Evolutionary conservation across 2,329 filamentous ascomycete species (phyloP).

Genomic region (Trichoderma oligosporum): DNA sequence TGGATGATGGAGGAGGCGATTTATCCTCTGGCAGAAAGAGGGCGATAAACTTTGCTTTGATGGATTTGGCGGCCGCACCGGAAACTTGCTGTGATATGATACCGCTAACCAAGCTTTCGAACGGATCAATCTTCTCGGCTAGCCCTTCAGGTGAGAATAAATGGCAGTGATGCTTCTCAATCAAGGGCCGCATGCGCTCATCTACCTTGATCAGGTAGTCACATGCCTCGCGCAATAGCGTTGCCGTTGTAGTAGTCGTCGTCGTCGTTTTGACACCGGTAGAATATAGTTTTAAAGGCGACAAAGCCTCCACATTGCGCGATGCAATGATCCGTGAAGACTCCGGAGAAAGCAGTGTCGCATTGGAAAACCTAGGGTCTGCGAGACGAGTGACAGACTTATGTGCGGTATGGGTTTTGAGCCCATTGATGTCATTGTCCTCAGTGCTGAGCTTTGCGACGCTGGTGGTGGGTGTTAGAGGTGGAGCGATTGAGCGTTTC

Average conservation of each 20-base stretch:
- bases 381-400: constrained; percentile 53
- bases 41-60: constrained; percentile 77
- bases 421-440: constrained; percentile 30
- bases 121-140: constrained; percentile 84
- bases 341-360: constrained; percentile 66
- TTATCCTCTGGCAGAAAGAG: constrained; percentile 54
- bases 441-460: constrained; percentile 39
- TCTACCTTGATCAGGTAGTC: constrained; percentile 72
- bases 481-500: constrained; percentile 31
- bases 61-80: constrained; percentile 82
- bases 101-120: constrained; percentile 74
- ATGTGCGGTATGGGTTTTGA: constrained; percentile 38
- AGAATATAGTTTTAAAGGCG: constrained; percentile 40
- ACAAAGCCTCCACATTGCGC: constrained; percentile 44
- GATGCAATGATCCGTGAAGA: constrained; percentile 59
- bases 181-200: constrained; percentile 63
- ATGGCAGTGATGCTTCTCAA: constrained; percentile 71
- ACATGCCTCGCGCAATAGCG: constrained; percentile 70
- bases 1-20: background rate
- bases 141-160: constrained; percentile 79
- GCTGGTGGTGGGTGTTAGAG: constrained; percentile 47
- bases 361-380: constrained; percentile 63
- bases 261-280: background rate
- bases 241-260: constrained; percentile 57
- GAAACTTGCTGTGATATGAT: constrained; percentile 98